These are phyloP conservation scores for Liriodendron chinense DNA, from an alignment of 164 flowering plant species.

Conservation along the genomic window DNA sequence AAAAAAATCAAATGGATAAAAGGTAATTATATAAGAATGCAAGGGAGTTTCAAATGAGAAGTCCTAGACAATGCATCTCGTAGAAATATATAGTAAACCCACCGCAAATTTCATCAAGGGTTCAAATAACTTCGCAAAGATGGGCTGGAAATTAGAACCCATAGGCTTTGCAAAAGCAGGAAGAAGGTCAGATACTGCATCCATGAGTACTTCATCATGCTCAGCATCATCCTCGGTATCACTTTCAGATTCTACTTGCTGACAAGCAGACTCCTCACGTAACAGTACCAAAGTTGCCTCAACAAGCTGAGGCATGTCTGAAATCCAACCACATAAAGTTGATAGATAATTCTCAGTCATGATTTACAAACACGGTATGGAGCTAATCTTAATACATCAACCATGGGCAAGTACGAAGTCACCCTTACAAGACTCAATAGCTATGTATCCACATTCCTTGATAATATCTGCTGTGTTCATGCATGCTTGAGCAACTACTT, in stretches of 20 bases:
- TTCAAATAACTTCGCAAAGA: constrained; percentile 69
- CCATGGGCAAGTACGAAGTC: neutral
- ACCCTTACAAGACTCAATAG: constrained; percentile 72
- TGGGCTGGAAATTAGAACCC: constrained; percentile 87
- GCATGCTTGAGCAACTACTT: constrained; percentile 97
- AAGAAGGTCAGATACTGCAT: constrained; percentile 94
- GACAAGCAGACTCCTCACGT: constrained; percentile 82
- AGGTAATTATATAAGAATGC: neutral
- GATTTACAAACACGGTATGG: neutral
- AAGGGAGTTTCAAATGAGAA: neutral
- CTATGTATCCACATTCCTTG: constrained; percentile 68
- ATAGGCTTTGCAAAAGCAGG: constrained; percentile 95
- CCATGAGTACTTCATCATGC: constrained; percentile 98
- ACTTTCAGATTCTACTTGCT: constrained; percentile 72
- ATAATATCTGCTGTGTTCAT: constrained; percentile 65
- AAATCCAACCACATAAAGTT: constrained; percentile 6
- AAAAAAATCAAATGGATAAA: constrained; percentile 2
- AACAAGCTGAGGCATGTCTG: constrained; percentile 78
- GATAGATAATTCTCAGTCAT: neutral
- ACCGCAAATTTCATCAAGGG: constrained; percentile 97
- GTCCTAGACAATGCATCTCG: neutral
- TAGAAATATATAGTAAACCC: constrained; percentile 19
- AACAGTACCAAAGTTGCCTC: constrained; percentile 74
- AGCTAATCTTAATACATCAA: neutral
- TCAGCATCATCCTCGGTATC: constrained; percentile 72